These are phyloP conservation scores for Gloeostereum incarnatum DNA, from an alignment of 768 basidiomycete genomes.

Conservation along the genomic window DNA sequence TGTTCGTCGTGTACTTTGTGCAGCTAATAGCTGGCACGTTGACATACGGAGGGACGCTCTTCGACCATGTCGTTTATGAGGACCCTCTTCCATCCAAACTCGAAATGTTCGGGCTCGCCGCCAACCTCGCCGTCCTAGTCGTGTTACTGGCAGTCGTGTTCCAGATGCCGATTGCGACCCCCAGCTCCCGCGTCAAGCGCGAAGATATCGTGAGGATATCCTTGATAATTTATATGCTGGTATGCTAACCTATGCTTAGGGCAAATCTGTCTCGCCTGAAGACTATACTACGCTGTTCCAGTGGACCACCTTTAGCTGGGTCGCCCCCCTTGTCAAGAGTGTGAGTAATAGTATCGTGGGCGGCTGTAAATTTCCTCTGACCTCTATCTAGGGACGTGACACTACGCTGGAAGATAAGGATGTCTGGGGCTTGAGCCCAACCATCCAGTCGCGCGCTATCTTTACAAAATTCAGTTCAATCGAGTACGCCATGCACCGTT, in stretches of 20 bases:
- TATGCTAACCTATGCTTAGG: constrained; percentile 22
- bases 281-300: constrained; percentile 67
- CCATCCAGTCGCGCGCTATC: constrained; percentile 54
- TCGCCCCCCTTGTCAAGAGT: constrained; percentile 51
- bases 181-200: constrained; percentile 38
- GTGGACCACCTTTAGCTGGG: constrained; percentile 69
- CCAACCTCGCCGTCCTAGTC: constrained; percentile 35
- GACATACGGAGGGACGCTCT: constrained; percentile 44
- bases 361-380: neutral
- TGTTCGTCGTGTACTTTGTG: constrained; percentile 47
- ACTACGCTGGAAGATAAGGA: constrained; percentile 61
- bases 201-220: constrained; percentile 50
- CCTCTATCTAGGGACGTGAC: constrained; percentile 25
- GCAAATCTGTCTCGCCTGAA: constrained; percentile 52
- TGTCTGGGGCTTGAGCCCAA: constrained; percentile 65
- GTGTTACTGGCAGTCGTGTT: constrained; percentile 37
- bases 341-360: constrained; percentile 16
- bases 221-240: neutral
- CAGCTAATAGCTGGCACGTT: constrained; percentile 38
- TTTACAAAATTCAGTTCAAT: constrained; percentile 40
- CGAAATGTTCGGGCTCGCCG: constrained; percentile 17
- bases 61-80: constrained; percentile 34
- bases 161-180: constrained; percentile 59
- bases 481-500: constrained; percentile 15
- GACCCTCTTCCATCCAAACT: constrained; percentile 28